Conservation (phyloP, 2,329 filamentous ascomycete genomes). For the Plenodomus lindquistii region DNA sequence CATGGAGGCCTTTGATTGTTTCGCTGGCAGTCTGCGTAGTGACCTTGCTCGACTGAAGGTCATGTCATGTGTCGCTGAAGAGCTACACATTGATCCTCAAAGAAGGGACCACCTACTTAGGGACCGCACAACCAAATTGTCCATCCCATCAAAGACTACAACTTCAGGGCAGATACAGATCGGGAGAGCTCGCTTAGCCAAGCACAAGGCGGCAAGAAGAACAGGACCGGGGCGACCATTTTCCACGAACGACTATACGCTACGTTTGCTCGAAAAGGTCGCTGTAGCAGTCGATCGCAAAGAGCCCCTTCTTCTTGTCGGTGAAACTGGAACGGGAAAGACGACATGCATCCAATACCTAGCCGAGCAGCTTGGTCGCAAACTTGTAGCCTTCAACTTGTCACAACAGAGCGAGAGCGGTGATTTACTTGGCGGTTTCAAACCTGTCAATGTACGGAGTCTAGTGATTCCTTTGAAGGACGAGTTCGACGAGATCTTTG, state of each 20-base stretch:
- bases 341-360: slow-evolving; percentile 95
- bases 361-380: slow-evolving; percentile 80
- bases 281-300: slow-evolving; percentile 77
- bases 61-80: slow-evolving; percentile 75
- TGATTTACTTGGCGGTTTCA: slow-evolving; percentile 95
- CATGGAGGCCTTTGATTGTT: slow-evolving; percentile 90
- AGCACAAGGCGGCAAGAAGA: slow-evolving; percentile 47
- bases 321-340: slow-evolving; percentile 98
- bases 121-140: slow-evolving; percentile 69
- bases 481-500: slow-evolving; percentile 88
- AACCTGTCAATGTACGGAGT: slow-evolving; percentile 88
- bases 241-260: slow-evolving; percentile 84
- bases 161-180: slow-evolving; percentile 36
- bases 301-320: slow-evolving; percentile 94
- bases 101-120: slow-evolving; percentile 76
- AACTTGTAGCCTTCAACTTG: slow-evolving; percentile 89
- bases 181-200: slow-evolving; percentile 53
- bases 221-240: slow-evolving; percentile 60
- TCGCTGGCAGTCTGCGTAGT: slow-evolving; percentile 78
- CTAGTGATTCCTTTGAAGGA: slow-evolving; percentile 89
- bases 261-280: slow-evolving; percentile 84
- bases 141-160: slow-evolving; percentile 39
- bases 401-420: slow-evolving; percentile 97
- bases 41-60: slow-evolving; percentile 63
- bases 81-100: slow-evolving; percentile 84